Evolutionary conservation across 345 rosid species (phyloP).

Genomic region (Jatropha curcas): DNA sequence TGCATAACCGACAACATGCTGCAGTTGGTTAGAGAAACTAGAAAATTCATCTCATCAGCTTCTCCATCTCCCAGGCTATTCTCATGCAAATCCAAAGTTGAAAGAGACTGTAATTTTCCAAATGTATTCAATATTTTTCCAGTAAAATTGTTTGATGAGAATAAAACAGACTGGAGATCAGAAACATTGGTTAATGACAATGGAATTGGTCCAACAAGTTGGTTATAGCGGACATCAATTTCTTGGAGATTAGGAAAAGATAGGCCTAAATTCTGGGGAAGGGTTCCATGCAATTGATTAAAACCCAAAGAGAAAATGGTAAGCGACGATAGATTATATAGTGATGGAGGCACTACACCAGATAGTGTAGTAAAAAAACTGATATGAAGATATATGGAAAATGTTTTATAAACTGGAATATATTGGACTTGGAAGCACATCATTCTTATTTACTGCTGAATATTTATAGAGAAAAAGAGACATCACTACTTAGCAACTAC

Average conservation of each 20-base stretch:
- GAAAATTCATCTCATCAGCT: background rate
- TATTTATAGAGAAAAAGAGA: too few species aligned
- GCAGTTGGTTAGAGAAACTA: slow-evolving; percentile 1
- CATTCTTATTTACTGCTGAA: too few species aligned
- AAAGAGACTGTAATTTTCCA: background rate
- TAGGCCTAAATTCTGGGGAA: background rate
- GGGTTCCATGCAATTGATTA: background rate
- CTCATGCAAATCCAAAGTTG: background rate
- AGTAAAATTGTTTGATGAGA: background rate
- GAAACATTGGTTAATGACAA: too few species aligned
- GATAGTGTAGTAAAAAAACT: too few species aligned
- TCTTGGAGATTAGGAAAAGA: background rate
- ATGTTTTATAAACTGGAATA: too few species aligned
- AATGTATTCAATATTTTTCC: background rate
- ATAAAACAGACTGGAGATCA: too few species aligned
- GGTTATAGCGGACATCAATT: background rate
- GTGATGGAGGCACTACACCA: background rate
- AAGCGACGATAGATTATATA: background rate
- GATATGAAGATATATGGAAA: too few species aligned
- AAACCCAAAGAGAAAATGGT: background rate
- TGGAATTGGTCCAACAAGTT: background rate
- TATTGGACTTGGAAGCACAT: too few species aligned
- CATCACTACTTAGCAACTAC: too few species aligned
- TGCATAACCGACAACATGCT: background rate
- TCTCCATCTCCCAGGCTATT: background rate